Evolutionary conservation across 306 rosid species (phyloP).

Genomic region (Ochetophila trinervis): DNA sequence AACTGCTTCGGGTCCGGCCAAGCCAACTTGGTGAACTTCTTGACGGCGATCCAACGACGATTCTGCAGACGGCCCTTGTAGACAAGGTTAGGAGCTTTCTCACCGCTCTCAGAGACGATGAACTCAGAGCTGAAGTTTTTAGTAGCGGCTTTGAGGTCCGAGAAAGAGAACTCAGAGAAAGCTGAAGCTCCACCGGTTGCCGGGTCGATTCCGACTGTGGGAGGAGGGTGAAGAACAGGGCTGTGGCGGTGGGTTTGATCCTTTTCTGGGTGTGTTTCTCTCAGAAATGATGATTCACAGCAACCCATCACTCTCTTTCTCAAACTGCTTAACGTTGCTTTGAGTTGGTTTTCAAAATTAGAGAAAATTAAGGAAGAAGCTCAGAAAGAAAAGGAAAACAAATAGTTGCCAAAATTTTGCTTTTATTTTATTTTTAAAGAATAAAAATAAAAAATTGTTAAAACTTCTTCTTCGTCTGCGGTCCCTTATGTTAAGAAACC

Average conservation of each 20-base stretch:
- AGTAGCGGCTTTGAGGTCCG: conserved; percentile 80
- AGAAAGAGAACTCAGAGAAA: conserved; percentile 69
- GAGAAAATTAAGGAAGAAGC: neutral
- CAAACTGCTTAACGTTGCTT: neutral
- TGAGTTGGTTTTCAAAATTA: conserved; percentile 1
- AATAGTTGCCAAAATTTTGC: neutral
- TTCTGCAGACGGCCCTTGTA: conserved; percentile 77
- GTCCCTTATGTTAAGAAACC: neutral
- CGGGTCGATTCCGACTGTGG: conserved; percentile 30
- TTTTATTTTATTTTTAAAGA: too few relatives aligned
- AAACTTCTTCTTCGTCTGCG: neutral
- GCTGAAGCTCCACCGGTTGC: conserved; percentile 31
- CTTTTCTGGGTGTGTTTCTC: conserved; percentile 48
- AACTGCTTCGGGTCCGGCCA: conserved; percentile 98
- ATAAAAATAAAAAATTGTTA: too few relatives aligned
- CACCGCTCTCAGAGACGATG: conserved; percentile 93
- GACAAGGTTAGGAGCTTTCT: conserved; percentile 81
- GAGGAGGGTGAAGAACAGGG: conserved; percentile 28
- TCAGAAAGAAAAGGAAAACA: neutral
- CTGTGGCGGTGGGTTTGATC: conserved; percentile 17
- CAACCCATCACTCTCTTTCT: conserved; percentile 52
- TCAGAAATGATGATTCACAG: conserved; percentile 46
- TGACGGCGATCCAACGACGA: conserved; percentile 85
- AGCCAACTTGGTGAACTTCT: conserved; percentile 84
- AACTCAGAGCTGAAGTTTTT: conserved; percentile 71